Base-by-base conservation (phyloP, 2,329 filamentous ascomycete species). In the Fusarium domesticum region DNA sequence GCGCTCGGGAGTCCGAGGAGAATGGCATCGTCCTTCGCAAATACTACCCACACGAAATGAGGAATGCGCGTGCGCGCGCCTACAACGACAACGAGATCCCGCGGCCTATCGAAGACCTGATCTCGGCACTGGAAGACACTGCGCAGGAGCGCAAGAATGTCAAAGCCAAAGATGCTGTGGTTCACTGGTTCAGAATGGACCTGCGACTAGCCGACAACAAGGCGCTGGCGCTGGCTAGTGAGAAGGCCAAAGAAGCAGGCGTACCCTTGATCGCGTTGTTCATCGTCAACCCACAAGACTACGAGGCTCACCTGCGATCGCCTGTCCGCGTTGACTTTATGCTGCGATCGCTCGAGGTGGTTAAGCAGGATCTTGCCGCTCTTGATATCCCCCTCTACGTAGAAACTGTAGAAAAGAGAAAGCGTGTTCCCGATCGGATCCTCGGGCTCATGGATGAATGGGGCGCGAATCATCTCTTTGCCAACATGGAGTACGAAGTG, bases 181-280 rank as follows among this genome's bases (percentile, higher is more conserved):
- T 95, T 0, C 88, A 95, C 67, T 96, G 90, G 90, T 96, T 92
- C 72, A 95, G 93, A 68, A 82, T 80, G 59, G 91, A 96, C 63
- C 68, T 95, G 39, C 78, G 90, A 3, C 74, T 78, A 2, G 65
- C 69, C 1, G 91, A 96, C 64, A 96, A 95, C 63, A 84, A 78
- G 7, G 80, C 80, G 0, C 66, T 96, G 18, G 75, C 78, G 25
- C 66, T 83, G 48, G 90, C 90, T 0, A 82, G 78, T 43, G 69
- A 81, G 45, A 70, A 67, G 45, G 88, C 89, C 1, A 82, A 80
- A 45, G 75, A 81, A 30, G 74, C 80, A n/a, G 77, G 78, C 0
- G 75, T 91, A 1, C 85, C 89, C 1, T 69, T 96, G 30, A 78
- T 96, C 30, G 80, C 81, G 43, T 66, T 96, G 36, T 96, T 90